These are phyloP conservation scores for Russula vinacea DNA, from an alignment of 768 basidiomycete species.

Conservation along the genomic window DNA sequence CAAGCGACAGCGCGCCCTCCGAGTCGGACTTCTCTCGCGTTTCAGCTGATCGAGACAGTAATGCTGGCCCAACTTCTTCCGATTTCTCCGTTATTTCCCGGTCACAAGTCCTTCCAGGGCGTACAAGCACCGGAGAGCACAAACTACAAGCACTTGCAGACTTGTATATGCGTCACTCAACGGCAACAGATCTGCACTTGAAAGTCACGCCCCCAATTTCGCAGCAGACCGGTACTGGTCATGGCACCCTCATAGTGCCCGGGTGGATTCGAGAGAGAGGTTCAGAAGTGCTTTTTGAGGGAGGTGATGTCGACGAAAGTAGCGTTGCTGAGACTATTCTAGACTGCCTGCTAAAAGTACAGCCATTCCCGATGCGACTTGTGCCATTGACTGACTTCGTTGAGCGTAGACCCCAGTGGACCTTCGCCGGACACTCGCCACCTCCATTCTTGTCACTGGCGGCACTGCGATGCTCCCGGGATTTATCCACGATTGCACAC, in stretches of 20 bases:
- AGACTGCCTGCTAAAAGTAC: conserved; percentile 74
- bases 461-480: conserved; percentile 91
- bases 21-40: conserved; percentile 64
- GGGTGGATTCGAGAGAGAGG: conserved; percentile 95
- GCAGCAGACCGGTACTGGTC: conserved; percentile 68
- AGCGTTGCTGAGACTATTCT: conserved; percentile 81
- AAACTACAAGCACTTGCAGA: conserved; percentile 63
- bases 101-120: conserved; percentile 37
- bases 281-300: conserved; percentile 87
- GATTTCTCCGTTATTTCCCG: conserved; percentile 57
- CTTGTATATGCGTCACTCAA: conserved; percentile 73
- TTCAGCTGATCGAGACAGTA: conserved; percentile 47
- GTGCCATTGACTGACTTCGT: conserved; percentile 18
- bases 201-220: conserved; percentile 62
- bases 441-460: conserved; percentile 81
- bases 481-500: conserved; percentile 83
- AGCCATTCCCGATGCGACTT: conserved; percentile 11
- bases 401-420: conserved; percentile 75
- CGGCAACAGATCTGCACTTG: conserved; percentile 69
- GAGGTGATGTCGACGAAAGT: conserved; percentile 82
- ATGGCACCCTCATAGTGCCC: conserved; percentile 78
- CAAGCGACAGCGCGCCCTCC: conserved; percentile 58
- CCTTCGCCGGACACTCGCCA: conserved; percentile 77
- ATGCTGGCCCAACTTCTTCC: conserved; percentile 48
- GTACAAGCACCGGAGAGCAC: conserved; percentile 42